Base-by-base conservation (phyloP, 2,329 filamentous ascomycete species). In the Orbilia ellipsospora region DNA sequence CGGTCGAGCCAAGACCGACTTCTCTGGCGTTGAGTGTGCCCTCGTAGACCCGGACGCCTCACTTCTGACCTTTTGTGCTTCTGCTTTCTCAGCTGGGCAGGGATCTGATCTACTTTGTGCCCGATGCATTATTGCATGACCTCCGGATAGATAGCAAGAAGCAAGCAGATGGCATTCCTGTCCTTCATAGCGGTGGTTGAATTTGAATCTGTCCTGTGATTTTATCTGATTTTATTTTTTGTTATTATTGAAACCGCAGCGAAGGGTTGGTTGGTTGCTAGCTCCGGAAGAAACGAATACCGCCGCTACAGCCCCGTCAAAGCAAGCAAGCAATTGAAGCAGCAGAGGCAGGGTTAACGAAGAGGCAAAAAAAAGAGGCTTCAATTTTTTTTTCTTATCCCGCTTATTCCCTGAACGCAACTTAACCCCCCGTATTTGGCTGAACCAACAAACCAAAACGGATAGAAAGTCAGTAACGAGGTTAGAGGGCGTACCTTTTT, bases 401-500 rank as follows among this genome's bases (percentile, higher is more conserved):
- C 44, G 44, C 44, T 48, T 48, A 48, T 48, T 48, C 44, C 44
- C 44, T 18, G 44, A 18, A 36, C 10, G 31, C 31, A 36, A 15
- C 44, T 48, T 18, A 48, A 48, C 44, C 44, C 44, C 44, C 44
- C 44, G 44, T 48, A 48, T 48, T 12, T 45, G 42, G 42, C 42
- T 48, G 44, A 48, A 7, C 31, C 31, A 36, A 36, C 31, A 48
- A 18, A 48, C 16, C 16, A 48, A 18, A 48, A 48, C 44, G 44
- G 44, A 52, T 18, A 52, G 20, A 23, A 52, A 52, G 48, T 36
- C 31, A 36, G 31, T 36, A 36, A 36, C 31, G 10, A 36, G 31
- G 31, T 36, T 36, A 36, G 31, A 36, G 31, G 31, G 31, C 10
- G 31, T 36, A 36, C 31, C 31, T 4, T 36, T 36, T 36, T 36